Evolutionary conservation across 129 eudicot species (phyloP).

Genomic region (Gnaphalium uliginosum): DNA sequence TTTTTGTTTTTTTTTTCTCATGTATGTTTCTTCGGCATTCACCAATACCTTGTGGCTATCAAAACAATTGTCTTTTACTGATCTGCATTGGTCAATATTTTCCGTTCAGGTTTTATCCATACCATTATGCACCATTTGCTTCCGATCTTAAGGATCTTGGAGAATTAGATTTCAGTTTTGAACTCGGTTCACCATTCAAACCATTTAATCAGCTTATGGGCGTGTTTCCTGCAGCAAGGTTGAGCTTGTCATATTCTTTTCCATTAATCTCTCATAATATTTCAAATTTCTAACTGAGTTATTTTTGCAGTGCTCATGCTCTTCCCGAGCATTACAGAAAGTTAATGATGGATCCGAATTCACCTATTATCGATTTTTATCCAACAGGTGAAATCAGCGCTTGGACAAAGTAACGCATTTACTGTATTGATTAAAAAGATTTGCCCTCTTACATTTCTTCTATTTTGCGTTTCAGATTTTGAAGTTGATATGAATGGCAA

Average conservation of each 20-base stretch:
- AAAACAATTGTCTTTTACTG: not conserved
- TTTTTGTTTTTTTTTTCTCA: too few species aligned
- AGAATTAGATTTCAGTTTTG: slow-evolving; percentile 67
- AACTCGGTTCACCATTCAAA: slow-evolving; percentile 87
- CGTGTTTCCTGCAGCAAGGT: slow-evolving; percentile 99
- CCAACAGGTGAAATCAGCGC: slow-evolving; percentile 64
- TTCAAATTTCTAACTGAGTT: slow-evolving; percentile 32
- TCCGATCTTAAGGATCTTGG: slow-evolving; percentile 95
- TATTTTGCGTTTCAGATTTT: slow-evolving; percentile 57
- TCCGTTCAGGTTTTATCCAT: slow-evolving; percentile 85
- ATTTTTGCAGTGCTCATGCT: slow-evolving; percentile 84
- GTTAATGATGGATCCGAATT: slow-evolving; percentile 88
- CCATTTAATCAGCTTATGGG: slow-evolving; percentile 98
- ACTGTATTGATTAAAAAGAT: not conserved
- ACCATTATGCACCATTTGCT: slow-evolving; percentile 99
- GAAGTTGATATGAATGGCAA: slow-evolving; percentile 99
- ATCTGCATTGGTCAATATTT: slow-evolving; percentile 12
- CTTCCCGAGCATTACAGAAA: slow-evolving; percentile 88
- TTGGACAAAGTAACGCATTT: slow-evolving; percentile 3
- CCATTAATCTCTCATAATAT: not conserved
- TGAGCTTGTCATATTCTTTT: slow-evolving; percentile 3
- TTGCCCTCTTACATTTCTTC: slow-evolving; percentile 1
- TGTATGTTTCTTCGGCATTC: not conserved
- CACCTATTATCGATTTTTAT: slow-evolving; percentile 91
- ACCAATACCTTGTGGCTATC: slow-evolving; percentile 8